Base-by-base conservation (phyloP, 352 stramenopile species). In the Poterioochromonas sp. region DNA sequence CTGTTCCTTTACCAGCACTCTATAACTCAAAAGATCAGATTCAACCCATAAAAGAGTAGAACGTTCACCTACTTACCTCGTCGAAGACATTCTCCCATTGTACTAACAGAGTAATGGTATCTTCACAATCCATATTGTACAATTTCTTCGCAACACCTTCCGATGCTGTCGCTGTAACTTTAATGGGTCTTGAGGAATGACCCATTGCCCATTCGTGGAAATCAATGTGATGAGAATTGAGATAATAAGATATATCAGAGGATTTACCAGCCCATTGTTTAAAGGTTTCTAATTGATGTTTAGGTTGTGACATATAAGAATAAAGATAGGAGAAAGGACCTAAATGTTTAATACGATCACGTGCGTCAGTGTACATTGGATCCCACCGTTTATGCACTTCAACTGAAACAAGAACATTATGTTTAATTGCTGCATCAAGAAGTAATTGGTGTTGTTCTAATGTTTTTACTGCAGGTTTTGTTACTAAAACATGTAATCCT, bases 221-320 rank as follows among this genome's bases (percentile, higher is more conserved):
- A 85, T 96, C 91, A 43, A 95, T 85, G 82, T 96, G 91, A 84
- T 96, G 91, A 26, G 88, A 93, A 79, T 96, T 96, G 2, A 96
- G 83, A 83, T 96, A 96, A 79, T 94, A 96, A 3, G 86, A 83
- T 82, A 96, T 95, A 84, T 96, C 91, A 0, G 82, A 90, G 18
- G 80, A 86, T 79, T 93, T 94, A 3, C 91, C 91, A 15, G 91
- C 91, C 91, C 91, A 96, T 22, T 89, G 86, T 78, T 90, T 73
- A 71, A 95, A 95, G 0, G 90, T 94, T 62, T 93, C 84, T n/a
- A 95, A 82, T 83, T 95, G 90, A 73, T 85, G 81, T 79, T 96
- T 96, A 0, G 91, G 91, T 82, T 96, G 91, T 54, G 80, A 88
- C 91, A 96, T 96, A 87, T 94, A 96, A 0, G 88, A 83, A 81